Evolutionary conservation across 2,329 filamentous ascomycete species (phyloP), one percentile per base, ranked within the genome.

Genomic region (Laburnicola sp.): DNA sequence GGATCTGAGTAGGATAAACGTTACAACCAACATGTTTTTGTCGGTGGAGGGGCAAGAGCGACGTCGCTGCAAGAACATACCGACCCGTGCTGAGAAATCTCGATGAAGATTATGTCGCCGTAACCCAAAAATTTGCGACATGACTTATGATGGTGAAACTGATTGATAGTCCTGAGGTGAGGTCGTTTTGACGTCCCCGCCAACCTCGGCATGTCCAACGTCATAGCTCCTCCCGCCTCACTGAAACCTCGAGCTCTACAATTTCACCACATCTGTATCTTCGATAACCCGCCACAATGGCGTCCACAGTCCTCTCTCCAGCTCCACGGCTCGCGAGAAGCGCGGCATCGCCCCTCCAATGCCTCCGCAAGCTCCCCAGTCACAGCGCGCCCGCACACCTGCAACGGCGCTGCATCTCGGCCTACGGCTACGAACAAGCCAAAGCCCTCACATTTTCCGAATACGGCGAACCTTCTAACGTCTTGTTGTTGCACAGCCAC

Each of bases 361-460:
- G 62, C 50, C 61, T 64, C 41, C 58, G 56, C 26, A 26, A 47
- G 21, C 58, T 48, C 36, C 51, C 27, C 48, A 56, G 26, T 28
- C 50, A 36, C 51, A 34, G 27, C 46, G 10, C 41, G 38, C 50
- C 37, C 40, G 48, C 2, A 36, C 2, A 51, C 27, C 45, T 52
- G 3, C 69, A 71, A 39, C 71, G 69, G 47, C 78, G 81, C 54
- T 65, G 57, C 60, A 80, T 82, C 60, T 82, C 80, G 36, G 80
- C 79, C 22, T 92, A 90, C 69, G 89, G 89, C 64, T 94, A 94
- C 75, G 89, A 88, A 36, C 89, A 93, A 74, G 86, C 89, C 58
- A 92, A 91, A 77, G 83, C 87, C n/a, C 83, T 94, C 59, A 84
- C 89, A 40, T 91, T 89, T 72, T 83, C 83, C 35, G 80, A 86